Evolutionary conservation across 805 yeast genomes (phyloP).

Genomic region (Lachancea kluyveri): DNA sequence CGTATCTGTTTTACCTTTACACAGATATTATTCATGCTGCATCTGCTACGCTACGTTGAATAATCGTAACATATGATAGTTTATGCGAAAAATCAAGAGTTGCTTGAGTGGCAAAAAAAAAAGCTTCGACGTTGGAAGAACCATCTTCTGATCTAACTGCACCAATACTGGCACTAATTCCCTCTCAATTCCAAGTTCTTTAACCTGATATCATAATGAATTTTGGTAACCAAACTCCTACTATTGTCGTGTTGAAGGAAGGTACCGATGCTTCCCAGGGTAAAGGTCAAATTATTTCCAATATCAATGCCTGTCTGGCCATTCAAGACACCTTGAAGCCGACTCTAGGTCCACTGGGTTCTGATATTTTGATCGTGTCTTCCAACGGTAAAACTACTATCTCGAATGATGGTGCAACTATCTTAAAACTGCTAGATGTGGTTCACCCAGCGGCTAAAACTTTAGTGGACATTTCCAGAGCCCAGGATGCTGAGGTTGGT

Average conservation of each 20-base stretch:
- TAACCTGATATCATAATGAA: conserved; percentile 47
- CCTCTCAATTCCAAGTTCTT: neutral
- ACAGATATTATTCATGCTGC: no score
- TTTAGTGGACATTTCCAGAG: conserved; percentile 86
- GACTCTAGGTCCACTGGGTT: conserved; percentile 95
- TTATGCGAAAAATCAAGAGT: no score
- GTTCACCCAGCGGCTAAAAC: conserved; percentile 99
- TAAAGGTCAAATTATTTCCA: conserved; percentile 87
- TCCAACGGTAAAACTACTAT: conserved; percentile 84
- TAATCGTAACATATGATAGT: no score
- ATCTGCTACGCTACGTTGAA: no score
- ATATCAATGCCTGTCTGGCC: conserved; percentile 95
- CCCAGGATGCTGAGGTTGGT: conserved; percentile 97
- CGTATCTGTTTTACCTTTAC: no score
- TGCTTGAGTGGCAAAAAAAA: no score
- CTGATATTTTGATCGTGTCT: conserved; percentile 86
- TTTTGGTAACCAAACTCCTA: conserved; percentile 90
- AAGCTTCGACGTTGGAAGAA: no score
- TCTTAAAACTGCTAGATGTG: conserved; percentile 82
- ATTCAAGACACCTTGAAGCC: conserved; percentile 93
- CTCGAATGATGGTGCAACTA: conserved; percentile 98
- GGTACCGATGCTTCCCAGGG: conserved; percentile 98
- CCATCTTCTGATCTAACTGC: no score
- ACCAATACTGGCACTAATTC: no score
- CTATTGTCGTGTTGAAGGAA: conserved; percentile 95